These are phyloP conservation scores for Exophiala calicioides DNA, from an alignment of 2,329 filamentous ascomycete species.

Conservation along the genomic window DNA sequence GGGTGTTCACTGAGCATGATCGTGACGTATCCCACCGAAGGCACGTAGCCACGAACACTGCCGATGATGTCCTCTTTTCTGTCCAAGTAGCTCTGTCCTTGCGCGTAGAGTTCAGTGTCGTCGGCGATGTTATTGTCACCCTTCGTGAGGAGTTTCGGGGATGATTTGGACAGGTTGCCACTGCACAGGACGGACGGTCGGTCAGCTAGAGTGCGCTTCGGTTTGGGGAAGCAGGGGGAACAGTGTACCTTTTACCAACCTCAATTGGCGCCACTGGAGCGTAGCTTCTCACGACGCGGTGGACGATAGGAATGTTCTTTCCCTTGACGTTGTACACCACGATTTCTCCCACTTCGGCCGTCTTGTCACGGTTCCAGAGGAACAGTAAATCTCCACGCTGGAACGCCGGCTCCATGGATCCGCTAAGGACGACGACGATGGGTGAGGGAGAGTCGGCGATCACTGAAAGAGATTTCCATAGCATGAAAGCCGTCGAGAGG, in stretches of 20 bases:
- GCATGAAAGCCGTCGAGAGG: constrained; percentile 89
- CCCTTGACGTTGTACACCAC: constrained; percentile 83
- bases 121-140: constrained; percentile 95
- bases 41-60: constrained; percentile 86
- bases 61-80: constrained; percentile 85
- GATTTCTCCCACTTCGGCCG: constrained; percentile 70
- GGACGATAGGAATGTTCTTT: constrained; percentile 97
- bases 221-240: not conserved
- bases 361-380: constrained; percentile 61
- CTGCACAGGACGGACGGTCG: constrained; percentile 9
- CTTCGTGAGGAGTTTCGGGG: constrained; percentile 78
- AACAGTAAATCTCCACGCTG: constrained; percentile 65
- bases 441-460: constrained; percentile 71
- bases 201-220: not conserved
- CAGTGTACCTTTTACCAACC: constrained; percentile 38
- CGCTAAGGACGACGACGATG: constrained; percentile 66
- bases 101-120: constrained; percentile 87
- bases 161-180: constrained; percentile 13
- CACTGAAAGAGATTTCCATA: constrained; percentile 87
- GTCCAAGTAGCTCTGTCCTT: constrained; percentile 81
- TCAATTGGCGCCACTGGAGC: constrained; percentile 40
- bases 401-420: constrained; percentile 69
- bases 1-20: constrained; percentile 94
- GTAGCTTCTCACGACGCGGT: constrained; percentile 77
- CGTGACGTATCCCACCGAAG: constrained; percentile 94